Percentiles rank a stretch among this genome's conserved stretches.
Conservation (phyloP, 78 protist species). For the Dictyostelium capitatum region DNA sequence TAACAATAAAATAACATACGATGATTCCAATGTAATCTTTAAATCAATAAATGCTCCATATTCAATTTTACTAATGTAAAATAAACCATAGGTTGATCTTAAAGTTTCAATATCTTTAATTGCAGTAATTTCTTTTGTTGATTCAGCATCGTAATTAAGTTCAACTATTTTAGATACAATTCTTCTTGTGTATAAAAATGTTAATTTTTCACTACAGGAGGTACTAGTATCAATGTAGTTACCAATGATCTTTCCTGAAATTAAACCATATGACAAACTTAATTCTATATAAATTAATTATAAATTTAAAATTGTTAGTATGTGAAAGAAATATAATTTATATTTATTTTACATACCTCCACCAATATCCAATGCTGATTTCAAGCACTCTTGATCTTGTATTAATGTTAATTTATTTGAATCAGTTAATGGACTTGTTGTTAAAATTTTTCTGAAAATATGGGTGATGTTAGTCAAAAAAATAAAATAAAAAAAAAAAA, state of each 20-base stretch:
- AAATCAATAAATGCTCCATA: conserved; percentile 16
- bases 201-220: neutral
- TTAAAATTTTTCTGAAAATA: neutral
- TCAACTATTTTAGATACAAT: conserved; percentile 1
- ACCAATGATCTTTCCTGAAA: conserved; percentile 9
- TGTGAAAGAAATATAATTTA: too few species aligned
- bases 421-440: neutral
- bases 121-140: neutral
- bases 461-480: neutral
- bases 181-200: neutral
- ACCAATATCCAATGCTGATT: neutral
- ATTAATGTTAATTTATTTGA: neutral
- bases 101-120: neutral
- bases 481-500: neutral
- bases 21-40: conserved; percentile 4
- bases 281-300: neutral
- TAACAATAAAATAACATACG: neutral
- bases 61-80: conserved; percentile 10
- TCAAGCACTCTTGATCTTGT: neutral
- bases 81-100: neutral
- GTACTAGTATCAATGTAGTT: neutral
- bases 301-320: too few species aligned
- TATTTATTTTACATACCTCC: neutral
- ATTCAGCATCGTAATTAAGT: neutral
- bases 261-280: conserved; percentile 17